Base-by-base conservation (phyloP, 768 basidiomycete genomes). In the Piloderma croceum region DNA sequence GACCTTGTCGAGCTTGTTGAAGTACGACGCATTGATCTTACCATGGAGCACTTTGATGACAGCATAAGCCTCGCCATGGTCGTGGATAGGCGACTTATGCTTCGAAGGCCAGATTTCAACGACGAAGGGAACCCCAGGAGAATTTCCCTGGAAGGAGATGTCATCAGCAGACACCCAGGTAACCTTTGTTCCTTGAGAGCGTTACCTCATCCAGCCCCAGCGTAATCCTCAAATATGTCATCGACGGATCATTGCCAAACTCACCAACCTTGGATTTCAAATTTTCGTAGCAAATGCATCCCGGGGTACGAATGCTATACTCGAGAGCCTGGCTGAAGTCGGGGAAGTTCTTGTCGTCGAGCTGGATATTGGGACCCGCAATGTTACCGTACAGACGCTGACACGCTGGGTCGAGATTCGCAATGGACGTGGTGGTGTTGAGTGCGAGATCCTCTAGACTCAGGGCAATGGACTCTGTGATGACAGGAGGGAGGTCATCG, bases 1-100 rank as follows among this genome's bases (percentile, higher is more conserved):
- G n/a, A n/a, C n/a, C 15, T 24, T 34, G 5, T 45, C 32, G 17
- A 46, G 39, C 23, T 29, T 23, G 24, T 38, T 37, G 42, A 39
- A 52, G 34, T 44, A 52, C 9, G 38, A 44, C 19, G 45, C 45
- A 19, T 42, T 37, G 23, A 56, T 56, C 21, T 43, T 41, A 13
- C 54, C 54, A 23, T 53, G 47, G 12, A 56, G 46, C 3, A 56
- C 51, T 35, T 53, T 56, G 42, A 56, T 56, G 18, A 56, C 42
- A 15, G 51, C 54, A 27, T 48, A 45, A 7, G 54, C 42, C 2
- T 56, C 31, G 36, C 44, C 52, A 36, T 53, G 54, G 39, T 56
- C 42, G 36, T 56, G 54, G 20, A 56, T 44, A 24, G 54, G 54
- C 9, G 51, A 53, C 18, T 24, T 43, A 31, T 51, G 52, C 34